Conservation (phyloP, 148 eudicot species). For the Drosera capensis region DNA sequence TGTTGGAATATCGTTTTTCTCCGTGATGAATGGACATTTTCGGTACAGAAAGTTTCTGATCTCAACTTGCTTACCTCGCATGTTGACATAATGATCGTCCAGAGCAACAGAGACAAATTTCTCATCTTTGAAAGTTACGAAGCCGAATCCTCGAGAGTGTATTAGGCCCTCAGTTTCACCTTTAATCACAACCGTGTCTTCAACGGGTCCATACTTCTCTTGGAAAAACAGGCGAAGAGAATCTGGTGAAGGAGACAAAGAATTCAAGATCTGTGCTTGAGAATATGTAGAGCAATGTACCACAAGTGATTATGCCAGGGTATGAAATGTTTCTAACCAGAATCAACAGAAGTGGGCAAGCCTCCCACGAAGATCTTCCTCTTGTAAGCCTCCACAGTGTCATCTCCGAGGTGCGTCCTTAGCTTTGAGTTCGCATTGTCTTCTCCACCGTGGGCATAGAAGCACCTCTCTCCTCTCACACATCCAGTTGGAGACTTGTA, state of each 20-base stretch:
- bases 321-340: constrained; percentile 10
- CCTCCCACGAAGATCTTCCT: constrained; percentile 23
- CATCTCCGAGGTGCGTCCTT: constrained; percentile 8
- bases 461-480: constrained; percentile 20
- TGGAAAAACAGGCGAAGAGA: constrained; percentile 9
- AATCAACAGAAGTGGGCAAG: constrained; percentile 15
- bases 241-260: constrained; percentile 9
- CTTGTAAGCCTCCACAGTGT: constrained; percentile 12
- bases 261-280: not conserved
- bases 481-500: constrained; percentile 19
- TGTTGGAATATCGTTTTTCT: constrained; percentile 8
- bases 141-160: constrained; percentile 24
- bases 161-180: constrained; percentile 10
- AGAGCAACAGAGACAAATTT: constrained; percentile 17
- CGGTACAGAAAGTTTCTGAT: constrained; percentile 18
- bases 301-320: not conserved
- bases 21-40: constrained; percentile 8
- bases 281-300: not conserved
- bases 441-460: constrained; percentile 19
- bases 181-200: constrained; percentile 16
- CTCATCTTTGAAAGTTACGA: constrained; percentile 22
- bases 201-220: constrained; percentile 21
- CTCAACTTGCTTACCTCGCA: constrained; percentile 24
- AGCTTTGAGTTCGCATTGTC: constrained; percentile 9
- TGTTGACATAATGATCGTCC: constrained; percentile 17